Conservation (phyloP, 2,329 filamentous ascomycete species). For the Diaporthe sp. region DNA sequence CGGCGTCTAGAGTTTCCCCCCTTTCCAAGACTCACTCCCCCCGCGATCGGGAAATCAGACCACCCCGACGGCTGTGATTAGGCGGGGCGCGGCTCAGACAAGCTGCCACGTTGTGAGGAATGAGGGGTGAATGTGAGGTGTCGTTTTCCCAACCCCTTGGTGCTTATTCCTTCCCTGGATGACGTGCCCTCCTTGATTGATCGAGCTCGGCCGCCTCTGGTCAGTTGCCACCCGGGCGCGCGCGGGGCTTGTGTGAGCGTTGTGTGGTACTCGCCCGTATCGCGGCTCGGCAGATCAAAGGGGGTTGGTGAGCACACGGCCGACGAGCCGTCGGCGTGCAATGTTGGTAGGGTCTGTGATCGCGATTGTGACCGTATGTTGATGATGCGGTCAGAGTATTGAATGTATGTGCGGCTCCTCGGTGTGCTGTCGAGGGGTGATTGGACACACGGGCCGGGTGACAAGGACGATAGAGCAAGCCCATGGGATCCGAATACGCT, state of each 20-base stretch:
- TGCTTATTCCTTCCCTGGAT: conserved; percentile 4
- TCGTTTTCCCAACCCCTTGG: background rate
- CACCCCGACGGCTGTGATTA: conserved; percentile 6
- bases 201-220: background rate
- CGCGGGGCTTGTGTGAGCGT: conserved; percentile 2
- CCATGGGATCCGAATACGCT: background rate
- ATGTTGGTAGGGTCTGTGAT: background rate
- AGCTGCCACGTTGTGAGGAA: conserved; percentile 20
- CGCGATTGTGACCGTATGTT: no score
- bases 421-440: conserved; percentile 21
- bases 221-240: background rate
- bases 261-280: conserved; percentile 3
- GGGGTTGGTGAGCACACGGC: background rate
- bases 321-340: conserved; percentile 7
- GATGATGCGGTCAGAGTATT: conserved; percentile 26
- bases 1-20: background rate
- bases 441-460: background rate
- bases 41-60: background rate
- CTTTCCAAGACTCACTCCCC: background rate
- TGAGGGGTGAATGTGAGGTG: conserved; percentile 30
- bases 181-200: conserved; percentile 4
- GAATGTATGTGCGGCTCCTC: background rate
- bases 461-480: background rate
- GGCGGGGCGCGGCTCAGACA: conserved; percentile 12
- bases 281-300: conserved; percentile 21